phyloP scores from a whole-genome alignment of 768 basidiomycete species.

The Piloderma croceum region DNA sequence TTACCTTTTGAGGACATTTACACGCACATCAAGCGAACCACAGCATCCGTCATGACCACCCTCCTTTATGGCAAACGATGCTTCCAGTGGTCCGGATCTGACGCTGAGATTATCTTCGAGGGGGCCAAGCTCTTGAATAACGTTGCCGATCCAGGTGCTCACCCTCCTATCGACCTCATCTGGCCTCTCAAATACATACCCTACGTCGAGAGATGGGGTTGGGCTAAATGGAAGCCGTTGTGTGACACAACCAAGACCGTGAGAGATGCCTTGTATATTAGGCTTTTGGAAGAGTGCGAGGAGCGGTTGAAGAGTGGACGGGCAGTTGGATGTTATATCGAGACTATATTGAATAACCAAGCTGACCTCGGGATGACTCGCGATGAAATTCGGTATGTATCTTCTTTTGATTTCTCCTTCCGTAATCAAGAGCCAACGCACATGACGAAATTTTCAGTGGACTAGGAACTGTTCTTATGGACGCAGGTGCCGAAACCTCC shows the following conservation, averaged over 20 bases:
- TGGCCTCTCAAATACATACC: slow-evolving; percentile 7
- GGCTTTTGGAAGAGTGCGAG: slow-evolving; percentile 14
- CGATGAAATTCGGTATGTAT: too few species aligned
- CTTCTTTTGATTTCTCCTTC: too few species aligned
- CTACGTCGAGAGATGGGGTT: slow-evolving; percentile 1
- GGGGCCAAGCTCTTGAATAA: slow-evolving; percentile 5
- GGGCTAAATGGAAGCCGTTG: slow-evolving; percentile 4
- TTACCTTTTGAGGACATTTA: slow-evolving; percentile 20
- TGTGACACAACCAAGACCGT: slow-evolving; percentile 4
- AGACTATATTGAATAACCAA: slow-evolving; percentile 13
- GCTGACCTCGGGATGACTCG: too few species aligned
- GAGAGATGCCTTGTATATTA: slow-evolving; percentile 10
- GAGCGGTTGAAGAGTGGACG: slow-evolving; percentile 13
- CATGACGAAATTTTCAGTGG: too few species aligned
- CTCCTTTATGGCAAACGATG: slow-evolving; percentile 15
- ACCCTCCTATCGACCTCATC: slow-evolving; percentile 7
- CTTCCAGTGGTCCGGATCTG: slow-evolving; percentile 1
- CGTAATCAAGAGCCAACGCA: too few species aligned
- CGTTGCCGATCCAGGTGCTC: slow-evolving; percentile 5
- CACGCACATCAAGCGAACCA: slow-evolving; percentile 24
- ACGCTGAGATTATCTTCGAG: slow-evolving; percentile 3
- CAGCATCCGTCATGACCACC: slow-evolving; percentile 26
- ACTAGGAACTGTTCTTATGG: too few species aligned
- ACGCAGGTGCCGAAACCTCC: slow-evolving; percentile 17
- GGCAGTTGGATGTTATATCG: slow-evolving; percentile 20